Evolutionary conservation across 331 rosid genomes (phyloP), one percentile per base, ranked within the genome.

Genomic region (Prunus yedoensis): DNA sequence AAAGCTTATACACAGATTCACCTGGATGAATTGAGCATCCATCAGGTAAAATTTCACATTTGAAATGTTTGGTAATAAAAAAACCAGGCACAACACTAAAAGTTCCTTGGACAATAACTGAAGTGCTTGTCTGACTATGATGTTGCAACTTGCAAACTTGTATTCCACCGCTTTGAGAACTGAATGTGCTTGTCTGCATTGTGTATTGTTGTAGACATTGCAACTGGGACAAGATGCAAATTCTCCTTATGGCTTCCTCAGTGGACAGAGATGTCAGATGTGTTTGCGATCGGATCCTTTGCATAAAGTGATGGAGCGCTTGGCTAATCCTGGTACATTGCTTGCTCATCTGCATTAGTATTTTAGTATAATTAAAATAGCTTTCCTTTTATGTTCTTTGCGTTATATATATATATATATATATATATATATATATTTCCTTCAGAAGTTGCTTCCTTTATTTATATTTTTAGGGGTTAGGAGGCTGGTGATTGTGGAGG

Each of bases 241-340:
- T 74, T 82, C 87, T 79, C 74, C 88, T 78, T 74, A 77, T 49
- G 88, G 86, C 78, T 72, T 70, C 80, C 43, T 45, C 76, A 85
- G 86, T 68, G 86, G 90, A 71, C 97, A 85, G 83, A 83, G 97
- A 80, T 94, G 97, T 82, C 97, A 92, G 79, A 94, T 94, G 99
- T 94, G 97, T 80, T 81, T 94, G 84, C 87, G 92, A 61, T 88
- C 97, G 21, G 99, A 94, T 86, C 81, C 97, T 20, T 86, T 94
- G 82, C 96, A 90, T 81, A 90, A 89, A 87, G 99, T 92, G 73
- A 92, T 94, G 94, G 97, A 92, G 68, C 99, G 93, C 27, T 84
- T 94, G 90, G 88, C 97, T 57, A 81, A 79, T 74, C 96, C 97
- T 23, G 97, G 99, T 88, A 76, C 8, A 38, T 35, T 70, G 27